Evolutionary conservation across 257 asterid genomes (phyloP), one percentile per base, ranked within the genome.

Genomic region (Nicotiana tabacum): DNA sequence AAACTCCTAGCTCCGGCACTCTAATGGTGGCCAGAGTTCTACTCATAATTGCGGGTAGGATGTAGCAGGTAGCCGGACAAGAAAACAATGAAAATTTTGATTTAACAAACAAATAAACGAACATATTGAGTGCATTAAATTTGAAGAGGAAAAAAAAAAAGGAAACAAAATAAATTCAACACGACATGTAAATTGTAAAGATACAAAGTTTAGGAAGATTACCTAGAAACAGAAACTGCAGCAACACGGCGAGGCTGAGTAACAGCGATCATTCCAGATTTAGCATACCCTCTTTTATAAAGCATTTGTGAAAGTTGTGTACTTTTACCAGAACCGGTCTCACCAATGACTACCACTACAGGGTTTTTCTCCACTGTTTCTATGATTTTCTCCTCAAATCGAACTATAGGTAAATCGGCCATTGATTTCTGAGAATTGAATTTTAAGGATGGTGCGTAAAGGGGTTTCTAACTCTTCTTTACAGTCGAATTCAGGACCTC

Each of bases 201-300:
- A 53, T 53, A 53, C 16, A 10, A 53, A 53, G 16, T 53, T 53
- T 12, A 53, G 48, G 7, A 65, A 77, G 17, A 53, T 81, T 77
- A 91, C 99, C 98, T 87, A 9, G 99, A 85, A 58, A 96, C 97
- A 2, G 98, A 89, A 84, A 94, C 98, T 12, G 99, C 98, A 11
- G 99, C 98, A 5, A 96, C 99, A 0, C 99, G 97, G 6, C 99
- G 98, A 70, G 99, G 99, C 88, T 96, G 99, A 81, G 98, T 94
- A 29, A 96, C 93, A 74, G 96, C 99, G 32, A 96, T 91, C 86
- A 88, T 84, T 16, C 97, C 95, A 43, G 93, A 90, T 77, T 92
- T 87, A 32, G 99, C 90, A 87, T 92, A 96, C 21, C 98, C 98
- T 55, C 85, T 89, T 81, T 91, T 55, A 68, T 91, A 95, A 78